Base-by-base conservation (phyloP, 106 monocot genomes). In the Vanilla planifolia region DNA sequence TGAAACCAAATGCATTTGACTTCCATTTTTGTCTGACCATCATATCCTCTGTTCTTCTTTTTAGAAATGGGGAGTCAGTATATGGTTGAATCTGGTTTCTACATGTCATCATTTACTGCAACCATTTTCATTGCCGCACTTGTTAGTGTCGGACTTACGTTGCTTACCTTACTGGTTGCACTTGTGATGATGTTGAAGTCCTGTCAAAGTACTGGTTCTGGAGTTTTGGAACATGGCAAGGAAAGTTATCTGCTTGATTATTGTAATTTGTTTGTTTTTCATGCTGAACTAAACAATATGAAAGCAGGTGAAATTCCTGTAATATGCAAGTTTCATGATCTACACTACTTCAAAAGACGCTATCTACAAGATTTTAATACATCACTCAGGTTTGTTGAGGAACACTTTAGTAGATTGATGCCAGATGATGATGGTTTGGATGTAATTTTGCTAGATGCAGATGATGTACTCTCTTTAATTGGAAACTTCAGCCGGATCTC, bases 31-130 rank as follows among this genome's bases (percentile, higher is more conserved):
- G 16, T 28, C 16, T 53, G 16, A 30, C 32, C 16, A 15, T 32
- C 40, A 40, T 15, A 26, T 21, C 25, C n/a, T 45, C 57, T 34
- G 33, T 35, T 17, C 5, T 16, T 59, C 61, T 23, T 3, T 63
- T 26, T 73, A 78, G 78, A 78, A 51, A 20, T 60, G 59, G 68
- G 73, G 50, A 73, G 78, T 58, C 55, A 26, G 8, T 73, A 73
- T 45, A 34, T 68, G 58, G 17, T 67, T 30, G 79, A 79, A 64
- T 69, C 73, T 43, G 79, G 79, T 23, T 26, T 79, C 22, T 79
- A 63, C 48, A 69, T 79, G 79, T 73, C 79, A 53, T 43, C 68
- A 35, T 79, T 68, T 64, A 60, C 79, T 37, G 73, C 79, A 36
- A 69, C 79, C 24, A 46, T 79, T 58, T 65, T 73, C 22, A 26